Percentiles rank a stretch among this genome's conserved stretches.
Conservation (phyloP, 2,329 filamentous ascomycete genomes). For the Neonectria faginata region DNA sequence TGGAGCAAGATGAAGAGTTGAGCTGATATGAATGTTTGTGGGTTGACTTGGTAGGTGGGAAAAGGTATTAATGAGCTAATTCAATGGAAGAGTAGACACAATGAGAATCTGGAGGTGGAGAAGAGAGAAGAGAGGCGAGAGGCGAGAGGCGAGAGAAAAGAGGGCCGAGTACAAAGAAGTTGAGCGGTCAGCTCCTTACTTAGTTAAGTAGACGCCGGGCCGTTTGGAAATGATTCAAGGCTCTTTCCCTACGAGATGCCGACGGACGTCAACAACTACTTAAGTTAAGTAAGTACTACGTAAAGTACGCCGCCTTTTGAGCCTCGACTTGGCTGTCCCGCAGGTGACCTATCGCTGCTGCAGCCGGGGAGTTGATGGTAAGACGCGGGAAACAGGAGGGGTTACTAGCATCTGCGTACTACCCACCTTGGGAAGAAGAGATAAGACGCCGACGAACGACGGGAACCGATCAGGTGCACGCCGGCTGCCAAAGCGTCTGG, state of each 20-base stretch:
- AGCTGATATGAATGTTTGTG: not conserved
- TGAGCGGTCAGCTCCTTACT: not conserved
- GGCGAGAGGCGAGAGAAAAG: not conserved
- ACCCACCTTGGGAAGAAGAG: not conserved
- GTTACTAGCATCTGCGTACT: not conserved
- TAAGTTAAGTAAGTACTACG: not conserved
- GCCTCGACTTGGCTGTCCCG: not conserved
- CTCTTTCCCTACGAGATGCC: conserved; percentile 5
- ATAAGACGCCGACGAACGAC: not conserved
- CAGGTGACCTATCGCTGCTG: conserved; percentile 8
- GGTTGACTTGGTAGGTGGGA: not conserved
- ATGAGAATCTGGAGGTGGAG: not conserved
- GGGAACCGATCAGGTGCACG: not conserved
- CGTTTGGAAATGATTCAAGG: conserved; percentile 2
- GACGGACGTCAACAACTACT: not conserved
- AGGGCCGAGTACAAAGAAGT: not conserved
- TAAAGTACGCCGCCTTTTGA: not conserved
- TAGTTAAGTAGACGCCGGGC: too few relatives aligned
- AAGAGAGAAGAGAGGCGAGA: not conserved
- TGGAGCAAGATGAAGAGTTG: conserved; percentile 6
- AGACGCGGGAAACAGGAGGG: not conserved
- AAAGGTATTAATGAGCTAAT: not conserved
- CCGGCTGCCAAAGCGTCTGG: not conserved
- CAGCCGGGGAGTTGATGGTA: not conserved
- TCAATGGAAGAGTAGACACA: not conserved